Evolutionary conservation across 495 filamentous ascomycete genomes (phyloP).

Genomic region (Penicillium manginii): DNA sequence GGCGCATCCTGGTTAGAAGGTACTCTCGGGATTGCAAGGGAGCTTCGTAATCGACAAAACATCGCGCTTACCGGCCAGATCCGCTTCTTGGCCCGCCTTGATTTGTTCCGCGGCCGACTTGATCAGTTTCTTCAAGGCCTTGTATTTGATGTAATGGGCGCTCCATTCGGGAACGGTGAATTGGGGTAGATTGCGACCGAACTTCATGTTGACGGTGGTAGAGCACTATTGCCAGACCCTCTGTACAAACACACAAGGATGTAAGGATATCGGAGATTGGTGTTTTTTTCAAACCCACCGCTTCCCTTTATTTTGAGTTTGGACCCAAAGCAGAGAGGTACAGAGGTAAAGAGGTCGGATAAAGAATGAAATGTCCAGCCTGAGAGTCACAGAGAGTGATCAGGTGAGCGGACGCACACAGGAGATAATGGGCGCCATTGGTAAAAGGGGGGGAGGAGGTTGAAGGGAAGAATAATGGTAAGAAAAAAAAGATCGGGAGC

Average conservation of each 20-base stretch:
- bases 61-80: slow-evolving; percentile 68
- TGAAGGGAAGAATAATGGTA: background rate
- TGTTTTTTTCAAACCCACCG: background rate
- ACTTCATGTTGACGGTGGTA: slow-evolving; percentile 66
- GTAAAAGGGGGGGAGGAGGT: background rate
- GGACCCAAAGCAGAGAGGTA: background rate
- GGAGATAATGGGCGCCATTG: slow-evolving; percentile 22
- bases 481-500: slow-evolving; percentile 12
- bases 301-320: background rate
- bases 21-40: slow-evolving; percentile 4
- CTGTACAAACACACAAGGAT: background rate
- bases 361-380: slow-evolving; percentile 14
- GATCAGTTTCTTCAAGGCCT: slow-evolving; percentile 91
- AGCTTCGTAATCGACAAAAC: background rate
- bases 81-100: slow-evolving; percentile 70
- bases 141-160: slow-evolving; percentile 92
- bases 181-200: slow-evolving; percentile 79
- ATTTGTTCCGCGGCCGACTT: slow-evolving; percentile 69
- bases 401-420: slow-evolving; percentile 31
- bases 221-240: background rate
- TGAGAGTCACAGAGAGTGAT: slow-evolving; percentile 24
- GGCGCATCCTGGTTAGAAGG: slow-evolving; percentile 21
- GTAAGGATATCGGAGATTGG: background rate
- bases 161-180: slow-evolving; percentile 99
- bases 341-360: background rate